phyloP scores from a whole-genome alignment of 106 monocot genomes.

The Iris macrosiphon region DNA sequence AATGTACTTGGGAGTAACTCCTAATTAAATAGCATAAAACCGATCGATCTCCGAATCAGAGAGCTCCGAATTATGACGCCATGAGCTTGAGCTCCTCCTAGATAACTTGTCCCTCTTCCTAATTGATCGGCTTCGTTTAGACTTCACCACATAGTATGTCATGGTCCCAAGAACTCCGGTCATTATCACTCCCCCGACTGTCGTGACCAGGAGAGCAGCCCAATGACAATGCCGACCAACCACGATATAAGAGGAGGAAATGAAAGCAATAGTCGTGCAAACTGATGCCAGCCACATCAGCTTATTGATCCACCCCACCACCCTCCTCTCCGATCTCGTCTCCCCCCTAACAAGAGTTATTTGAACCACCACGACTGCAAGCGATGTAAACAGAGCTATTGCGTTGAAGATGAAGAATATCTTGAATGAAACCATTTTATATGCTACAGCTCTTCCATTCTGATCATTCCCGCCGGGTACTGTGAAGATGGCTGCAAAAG shows the following conservation, averaged over 20 bases:
- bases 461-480: conserved; percentile 17
- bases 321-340: conserved; percentile 28
- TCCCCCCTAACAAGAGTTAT: conserved; percentile 28
- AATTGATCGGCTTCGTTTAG: conserved; percentile 20
- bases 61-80: conserved; percentile 19
- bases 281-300: conserved; percentile 37
- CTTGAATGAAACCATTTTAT: conserved; percentile 10
- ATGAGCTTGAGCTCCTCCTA: conserved; percentile 21
- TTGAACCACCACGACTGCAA: conserved; percentile 34
- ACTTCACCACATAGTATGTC: conserved; percentile 32
- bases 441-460: conserved; percentile 12
- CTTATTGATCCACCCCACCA: conserved; percentile 33
- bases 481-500: conserved; percentile 34
- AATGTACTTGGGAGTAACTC: too few species aligned
- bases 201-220: conserved; percentile 25
- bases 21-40: conserved; percentile 28
- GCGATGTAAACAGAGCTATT: conserved; percentile 23
- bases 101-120: conserved; percentile 29
- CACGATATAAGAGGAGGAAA: conserved; percentile 23
- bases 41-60: conserved; percentile 24
- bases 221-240: conserved; percentile 13
- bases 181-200: conserved; percentile 31
- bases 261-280: conserved; percentile 28
- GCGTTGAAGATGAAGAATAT: conserved; percentile 34
- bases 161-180: conserved; percentile 24